Base-by-base conservation (phyloP, 2,329 filamentous ascomycete genomes). In the Talaromyces rugulosus region DNA sequence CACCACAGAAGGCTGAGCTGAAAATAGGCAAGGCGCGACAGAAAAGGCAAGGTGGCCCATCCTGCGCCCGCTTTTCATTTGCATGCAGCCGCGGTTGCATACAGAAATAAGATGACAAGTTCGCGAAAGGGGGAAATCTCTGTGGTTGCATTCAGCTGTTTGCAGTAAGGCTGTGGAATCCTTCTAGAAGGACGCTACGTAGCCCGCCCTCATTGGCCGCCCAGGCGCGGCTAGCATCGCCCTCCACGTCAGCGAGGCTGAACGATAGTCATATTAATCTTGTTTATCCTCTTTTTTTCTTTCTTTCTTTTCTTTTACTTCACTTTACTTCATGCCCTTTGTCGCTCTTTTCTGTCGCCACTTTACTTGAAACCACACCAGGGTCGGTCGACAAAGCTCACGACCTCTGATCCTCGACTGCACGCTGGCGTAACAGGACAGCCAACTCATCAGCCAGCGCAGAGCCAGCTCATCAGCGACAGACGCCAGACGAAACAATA, bases 111-210 rank as follows among this genome's bases (percentile, higher is more conserved):
- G 18, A 47, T 47, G 23, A 47, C 40, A 44, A 14, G 3, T 14
- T n/a, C 36, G 44, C 44, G 23, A 47, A 47, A 47, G 12, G 44
- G 44, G 18, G 44, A 47, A 47, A 47, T 23, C n/a, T 47, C 42
- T 23, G n/a, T 47, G 11, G 44, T 47, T 47, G 44, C 44, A 47
- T 47, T 23, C 44, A 27, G n/a, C 44, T 11, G 44, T 3, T 47
- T 59, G 31, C 36, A 23, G 50, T 16, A 57, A 30, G 40, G 23
- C 9, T 9, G 16, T 44, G n/a, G 44, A 31, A 59, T 27, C 14
- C 36, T 59, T 62, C 56, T 51, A 59, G 60, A 62, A 62, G 30
- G 27, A 47, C 36, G 36, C 31, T 27, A 47, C 18, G 18, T 47
- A 23, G 44, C 18, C 44, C 44, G 18, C 18, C n/a, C 44, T 47